Evolutionary conservation across 768 basidiomycete species (phyloP).

Genomic region (Lepiota subincarnata): DNA sequence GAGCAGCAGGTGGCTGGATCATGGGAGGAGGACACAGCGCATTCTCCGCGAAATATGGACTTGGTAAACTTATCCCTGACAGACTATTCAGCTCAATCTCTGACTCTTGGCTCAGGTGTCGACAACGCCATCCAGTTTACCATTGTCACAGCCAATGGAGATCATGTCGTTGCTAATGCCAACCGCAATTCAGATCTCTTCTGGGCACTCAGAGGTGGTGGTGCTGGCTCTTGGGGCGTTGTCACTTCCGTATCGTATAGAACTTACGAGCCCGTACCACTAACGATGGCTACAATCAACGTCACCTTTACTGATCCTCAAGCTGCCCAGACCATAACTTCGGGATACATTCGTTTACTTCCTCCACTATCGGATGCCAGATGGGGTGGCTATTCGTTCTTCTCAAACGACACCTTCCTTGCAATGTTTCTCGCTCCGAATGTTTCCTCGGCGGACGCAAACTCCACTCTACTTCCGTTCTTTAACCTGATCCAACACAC

Average conservation of each 20-base stretch:
- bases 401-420: constrained; percentile 18
- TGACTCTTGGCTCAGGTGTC: constrained; percentile 27
- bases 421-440: constrained; percentile 29
- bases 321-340: constrained; percentile 24
- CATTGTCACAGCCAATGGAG: constrained; percentile 39
- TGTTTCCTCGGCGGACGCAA: constrained; percentile 28
- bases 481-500: constrained; percentile 22
- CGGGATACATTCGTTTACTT: constrained; percentile 30
- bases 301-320: constrained; percentile 28
- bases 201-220: constrained; percentile 50
- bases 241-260: constrained; percentile 43
- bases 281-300: constrained; percentile 22
- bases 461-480: constrained; percentile 29
- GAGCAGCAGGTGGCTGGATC: constrained; percentile 46
- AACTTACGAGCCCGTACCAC: constrained; percentile 34
- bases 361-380: constrained; percentile 35
- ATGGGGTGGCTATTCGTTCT: constrained; percentile 37
- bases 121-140: constrained; percentile 45
- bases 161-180: constrained; percentile 34
- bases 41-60: constrained; percentile 35
- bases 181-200: constrained; percentile 42
- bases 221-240: constrained; percentile 48
- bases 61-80: constrained; percentile 38
- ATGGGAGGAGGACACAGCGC: constrained; percentile 44
- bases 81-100: constrained; percentile 30